Evolutionary conservation across 2,329 filamentous ascomycete species (phyloP).

Genomic region (Fusarium nygamai): DNA sequence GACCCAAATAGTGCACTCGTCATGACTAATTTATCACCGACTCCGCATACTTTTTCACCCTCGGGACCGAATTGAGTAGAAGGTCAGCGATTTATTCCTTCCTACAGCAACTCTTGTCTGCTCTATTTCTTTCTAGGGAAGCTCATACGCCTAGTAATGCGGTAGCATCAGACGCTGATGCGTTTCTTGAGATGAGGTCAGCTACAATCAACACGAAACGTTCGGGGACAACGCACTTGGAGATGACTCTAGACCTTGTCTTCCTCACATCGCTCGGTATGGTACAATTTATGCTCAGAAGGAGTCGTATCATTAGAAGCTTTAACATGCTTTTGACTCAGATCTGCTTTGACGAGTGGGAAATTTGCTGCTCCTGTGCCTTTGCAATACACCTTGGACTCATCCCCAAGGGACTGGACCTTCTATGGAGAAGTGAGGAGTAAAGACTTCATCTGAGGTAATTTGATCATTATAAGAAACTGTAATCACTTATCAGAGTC

Average conservation of each 20-base stretch:
- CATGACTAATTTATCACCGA: not conserved
- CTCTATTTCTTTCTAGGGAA: not conserved
- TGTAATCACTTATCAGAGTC: not conserved
- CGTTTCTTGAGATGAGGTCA: not conserved
- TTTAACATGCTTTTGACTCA: not conserved
- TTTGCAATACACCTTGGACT: too few species aligned
- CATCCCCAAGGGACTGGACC: not conserved
- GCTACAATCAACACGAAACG: not conserved
- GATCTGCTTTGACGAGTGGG: not conserved
- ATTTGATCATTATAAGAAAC: accelerated
- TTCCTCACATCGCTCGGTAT: not conserved
- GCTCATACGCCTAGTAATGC: not conserved
- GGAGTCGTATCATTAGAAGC: too few species aligned
- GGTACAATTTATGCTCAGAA: not conserved
- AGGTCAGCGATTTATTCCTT: not conserved
- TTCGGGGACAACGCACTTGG: not conserved
- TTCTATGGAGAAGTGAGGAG: not conserved
- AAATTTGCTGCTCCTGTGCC: not conserved
- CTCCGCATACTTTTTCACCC: not conserved
- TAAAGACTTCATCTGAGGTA: accelerated
- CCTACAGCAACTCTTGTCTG: not conserved
- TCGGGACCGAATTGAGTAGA: not conserved
- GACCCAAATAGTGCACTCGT: accelerated
- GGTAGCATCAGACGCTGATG: not conserved
- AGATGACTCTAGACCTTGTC: not conserved